Evolutionary conservation across 768 basidiomycete species (phyloP), one percentile per base, ranked within the genome.

Genomic region (Pleurotus ostreatus): DNA sequence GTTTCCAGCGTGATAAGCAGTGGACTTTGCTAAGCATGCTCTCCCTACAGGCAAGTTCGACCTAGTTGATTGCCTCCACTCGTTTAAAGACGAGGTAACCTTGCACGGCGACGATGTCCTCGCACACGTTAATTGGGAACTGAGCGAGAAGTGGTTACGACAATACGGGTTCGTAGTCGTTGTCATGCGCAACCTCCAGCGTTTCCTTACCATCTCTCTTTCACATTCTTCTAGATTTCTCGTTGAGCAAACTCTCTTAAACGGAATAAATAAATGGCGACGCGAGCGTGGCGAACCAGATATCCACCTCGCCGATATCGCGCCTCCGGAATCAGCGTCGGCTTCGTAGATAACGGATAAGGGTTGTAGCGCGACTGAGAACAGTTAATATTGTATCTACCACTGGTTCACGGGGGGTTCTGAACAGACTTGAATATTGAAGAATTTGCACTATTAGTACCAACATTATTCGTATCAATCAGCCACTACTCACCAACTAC

Each of bases 61-160:
- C 63, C 72, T 97, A 12, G 82, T 87, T 0, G 92, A 93, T 58
- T 91, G 89, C 62, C 72, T 94, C 25, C 77, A 87, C 58, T 87
- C 90, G 58, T 87, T 91, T 60, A 76, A 88, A 30, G 73, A 69
- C 22, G 80, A 82, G 3, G 78, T 91, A 11, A 86, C 80, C 2
- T 80, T 95, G 44, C 94, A 97, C 57, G 93, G 92, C 11, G 91
- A 96, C 61, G 94, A 98, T 63, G 89, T 94, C 18, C 77, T 97
- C n/a, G 85, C 86, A 3, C 92, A 96, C 62, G 75, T 72, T 43
- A 94, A 92, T 63, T 97, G 94, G 93, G 95, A 98, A 70, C 78
- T 97, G 40, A 77, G 80, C 13, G 93, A 94, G 65, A 75, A 78
- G 52, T 97, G 93, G 84, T 75, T 97, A 45, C 79, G 83, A 56